phyloP scores from a whole-genome alignment of 2,329 filamentous ascomycete species.

The Botryotinia globosa region DNA sequence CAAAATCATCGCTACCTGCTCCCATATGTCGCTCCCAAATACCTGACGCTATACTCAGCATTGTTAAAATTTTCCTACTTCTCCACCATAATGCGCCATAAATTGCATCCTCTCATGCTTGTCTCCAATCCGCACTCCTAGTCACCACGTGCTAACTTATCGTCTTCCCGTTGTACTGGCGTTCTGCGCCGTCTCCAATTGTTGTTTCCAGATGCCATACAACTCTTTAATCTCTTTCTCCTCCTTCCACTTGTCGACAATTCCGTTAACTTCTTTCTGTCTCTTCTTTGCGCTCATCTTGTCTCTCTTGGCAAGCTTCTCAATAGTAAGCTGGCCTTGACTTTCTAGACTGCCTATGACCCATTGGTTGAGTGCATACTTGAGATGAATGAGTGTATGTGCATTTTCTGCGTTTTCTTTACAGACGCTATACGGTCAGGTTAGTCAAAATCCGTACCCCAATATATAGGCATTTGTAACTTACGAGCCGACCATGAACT shows the following conservation, averaged over 20 bases:
- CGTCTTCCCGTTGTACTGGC: slow-evolving; percentile 17
- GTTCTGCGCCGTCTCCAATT: slow-evolving; percentile 50
- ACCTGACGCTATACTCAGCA: not conserved
- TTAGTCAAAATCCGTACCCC: slow-evolving; percentile 30
- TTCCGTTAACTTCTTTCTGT: slow-evolving; percentile 57
- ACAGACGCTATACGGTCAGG: slow-evolving; percentile 45
- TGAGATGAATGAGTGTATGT: slow-evolving; percentile 74
- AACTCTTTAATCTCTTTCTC: slow-evolving; percentile 58
- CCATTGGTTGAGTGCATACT: slow-evolving; percentile 68
- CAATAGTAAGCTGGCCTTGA: slow-evolving; percentile 55
- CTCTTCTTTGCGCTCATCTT: slow-evolving; percentile 58
- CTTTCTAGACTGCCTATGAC: slow-evolving; percentile 60
- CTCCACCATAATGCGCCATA: not conserved
- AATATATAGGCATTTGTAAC: slow-evolving; percentile 23
- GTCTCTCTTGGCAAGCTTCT: slow-evolving; percentile 59
- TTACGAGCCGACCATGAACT: slow-evolving; percentile 53
- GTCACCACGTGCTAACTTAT: not conserved
- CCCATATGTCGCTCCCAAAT: not conserved
- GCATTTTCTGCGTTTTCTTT: slow-evolving; percentile 65
- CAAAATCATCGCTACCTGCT: not conserved
- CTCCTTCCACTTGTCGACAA: slow-evolving; percentile 63
- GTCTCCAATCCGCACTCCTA: not conserved
- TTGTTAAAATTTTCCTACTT: not conserved
- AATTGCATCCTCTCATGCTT: not conserved
- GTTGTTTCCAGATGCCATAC: slow-evolving; percentile 64